Evolutionary conservation across 352 stramenopile genomes (phyloP), one percentile per base, ranked within the genome.

Genomic region (Sclerospora graminicola): DNA sequence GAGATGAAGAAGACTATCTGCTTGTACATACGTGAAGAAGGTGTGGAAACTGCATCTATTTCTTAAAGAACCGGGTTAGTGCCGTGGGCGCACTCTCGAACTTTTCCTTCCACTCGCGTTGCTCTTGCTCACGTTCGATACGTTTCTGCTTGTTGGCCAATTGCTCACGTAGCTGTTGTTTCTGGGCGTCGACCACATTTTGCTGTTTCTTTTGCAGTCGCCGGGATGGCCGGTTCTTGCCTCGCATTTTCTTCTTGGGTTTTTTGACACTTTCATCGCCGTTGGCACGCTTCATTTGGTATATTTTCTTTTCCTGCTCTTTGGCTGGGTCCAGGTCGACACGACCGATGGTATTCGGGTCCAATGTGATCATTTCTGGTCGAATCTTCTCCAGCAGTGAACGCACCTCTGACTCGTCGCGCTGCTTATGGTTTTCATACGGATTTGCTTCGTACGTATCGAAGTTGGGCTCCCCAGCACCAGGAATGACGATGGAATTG

Each of bases 381-480:
- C 78, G 77, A 21, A 99, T 69, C 71, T 99, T 99, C 61, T 99
- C 96, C 42, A 99, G 64, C 42, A 99, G 63, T 19, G 85, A 86
- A 23, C 94, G 83, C 26, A 99, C 95, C 60, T 98, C 95, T 3
- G 75, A 81, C 74, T 99, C 95, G 32, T 94, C 81, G 54, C 95
- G 78, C 68, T 98, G 94, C 65, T 98, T 98, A 36, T 68, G 81
- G 57, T 95, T 97, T 60, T 97, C 75, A 70, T 91, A 98, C 50
- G 96, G 96, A 65, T 99, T 98, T 27, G 94, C 94, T 54, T 98
- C 95, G 54, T 95, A 97, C 15, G 94, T 95, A 65, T 99, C 97
- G 27, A 98, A 96, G 77, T 98, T 98, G 8, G 96, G 83, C 63
- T 99, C 95, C 34, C 95, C 97, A 14, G 90, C 75, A 29, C 97